Base-by-base conservation (phyloP, 2,329 filamentous ascomycete species). In the Hirsutella minnesotensis region DNA sequence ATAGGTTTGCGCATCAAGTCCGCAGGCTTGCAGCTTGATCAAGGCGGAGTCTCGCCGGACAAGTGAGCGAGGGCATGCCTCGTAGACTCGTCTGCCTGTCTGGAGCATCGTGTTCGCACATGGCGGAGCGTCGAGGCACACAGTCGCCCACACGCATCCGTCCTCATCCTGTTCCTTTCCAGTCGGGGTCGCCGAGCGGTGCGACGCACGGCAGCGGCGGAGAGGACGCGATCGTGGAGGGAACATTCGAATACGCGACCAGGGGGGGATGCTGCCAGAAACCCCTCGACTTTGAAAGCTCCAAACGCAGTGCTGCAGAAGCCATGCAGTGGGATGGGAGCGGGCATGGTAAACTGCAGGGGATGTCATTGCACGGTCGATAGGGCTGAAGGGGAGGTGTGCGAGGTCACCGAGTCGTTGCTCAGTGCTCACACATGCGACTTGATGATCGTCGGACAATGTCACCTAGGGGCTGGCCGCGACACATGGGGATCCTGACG, bases 381-480 rank as follows among this genome's bases (percentile, higher is more conserved):
- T 46, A 49, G 46, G 47, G 46, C 46, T 49, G 47, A 49, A 40
- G 38, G 44, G 38, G 38, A 46, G 43, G 40, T 39, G 19, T 40
- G 43, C 45, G 36, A 30, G 45, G 42, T 39, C 27, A 22, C 31
- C 30, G 19, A 16, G 22, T 3, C 16, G 16, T n/a, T 31, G 30
- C 30, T 31, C 30, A 31, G 31, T n/a, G 18, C 13, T 33, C 39
- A 15, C 22, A 12, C 15, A 21, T 10, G 20, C 9, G 16, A 18
- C 19, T 30, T 38, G 35, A 30, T 34, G 22, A 42, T 42, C 19
- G 15, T 9, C 16, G 4, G 13, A 13, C 7, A 31, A 38, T 9
- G 33, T 9, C 4, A 18, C 15, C 4, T 9, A 35, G 22, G 30
- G 27, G 31, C 20, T 9, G 31, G 40, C 16, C 20, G 33, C 30